Conservation (phyloP, 2,329 filamentous ascomycete genomes). For the Fusarium palustre region DNA sequence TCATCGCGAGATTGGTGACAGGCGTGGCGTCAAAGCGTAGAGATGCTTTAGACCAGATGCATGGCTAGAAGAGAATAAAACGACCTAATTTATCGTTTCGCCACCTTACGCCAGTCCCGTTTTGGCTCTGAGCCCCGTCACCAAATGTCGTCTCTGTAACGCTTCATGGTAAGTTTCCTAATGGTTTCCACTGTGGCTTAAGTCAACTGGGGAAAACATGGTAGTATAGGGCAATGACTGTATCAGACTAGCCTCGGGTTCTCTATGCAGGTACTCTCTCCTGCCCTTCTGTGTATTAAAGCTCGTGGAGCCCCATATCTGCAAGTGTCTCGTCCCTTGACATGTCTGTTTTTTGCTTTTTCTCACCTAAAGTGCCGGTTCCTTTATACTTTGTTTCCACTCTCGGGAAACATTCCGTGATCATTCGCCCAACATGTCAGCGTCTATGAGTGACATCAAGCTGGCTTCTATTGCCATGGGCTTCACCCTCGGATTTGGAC, state of each 20-base stretch:
- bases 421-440: slow-evolving; percentile 3
- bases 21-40: background rate
- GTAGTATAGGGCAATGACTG: too few species aligned
- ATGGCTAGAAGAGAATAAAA: background rate
- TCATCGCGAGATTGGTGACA: background rate
- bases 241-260: background rate
- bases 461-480: slow-evolving; percentile 49
- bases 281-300: background rate
- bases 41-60: background rate
- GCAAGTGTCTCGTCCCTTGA: background rate
- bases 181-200: background rate
- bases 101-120: background rate
- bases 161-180: background rate
- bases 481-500: slow-evolving; percentile 56
- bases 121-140: background rate
- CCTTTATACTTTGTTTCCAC: background rate
- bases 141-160: background rate
- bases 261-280: background rate
- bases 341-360: background rate
- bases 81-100: background rate
- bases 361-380: background rate
- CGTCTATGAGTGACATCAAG: slow-evolving; percentile 42
- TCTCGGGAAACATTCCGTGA: background rate
- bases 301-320: slow-evolving; percentile 1
- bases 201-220: background rate